Evolutionary conservation across 345 rosid genomes (phyloP).

Genomic region (Erysimum cheiranthoides): DNA sequence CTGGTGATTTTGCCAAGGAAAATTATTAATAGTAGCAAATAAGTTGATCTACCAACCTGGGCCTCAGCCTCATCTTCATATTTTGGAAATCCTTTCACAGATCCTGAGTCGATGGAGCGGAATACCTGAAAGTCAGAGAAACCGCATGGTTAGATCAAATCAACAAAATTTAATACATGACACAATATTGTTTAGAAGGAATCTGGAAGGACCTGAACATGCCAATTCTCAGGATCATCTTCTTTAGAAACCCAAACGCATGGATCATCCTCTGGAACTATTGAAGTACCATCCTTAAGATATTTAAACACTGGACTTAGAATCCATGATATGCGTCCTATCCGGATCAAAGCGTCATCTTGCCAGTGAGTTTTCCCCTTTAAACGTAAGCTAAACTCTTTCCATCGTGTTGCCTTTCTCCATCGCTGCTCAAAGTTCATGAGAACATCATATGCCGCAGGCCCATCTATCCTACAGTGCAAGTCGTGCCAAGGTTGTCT

Average conservation of each 20-base stretch:
- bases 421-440: constrained; percentile 98
- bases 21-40: constrained; percentile 13
- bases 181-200: background rate
- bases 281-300: constrained; percentile 48
- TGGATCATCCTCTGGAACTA: constrained; percentile 65
- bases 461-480: constrained; percentile 90
- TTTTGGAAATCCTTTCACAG: constrained; percentile 85
- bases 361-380: constrained; percentile 69
- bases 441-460: constrained; percentile 95
- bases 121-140: constrained; percentile 60
- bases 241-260: constrained; percentile 56
- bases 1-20: constrained; percentile 11
- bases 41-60: constrained; percentile 54
- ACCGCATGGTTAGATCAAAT: constrained; percentile 13
- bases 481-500: constrained; percentile 99
- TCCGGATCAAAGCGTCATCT: constrained; percentile 80
- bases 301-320: constrained; percentile 59
- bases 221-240: constrained; percentile 78
- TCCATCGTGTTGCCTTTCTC: constrained; percentile 85
- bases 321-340: constrained; percentile 96
- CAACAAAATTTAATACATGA: background rate
- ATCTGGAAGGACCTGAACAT: constrained; percentile 69
- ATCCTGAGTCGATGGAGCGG: constrained; percentile 86
- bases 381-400: constrained; percentile 65
- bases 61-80: constrained; percentile 47